A percentile compares a stretch with the other conserved stretches of the same genome.
phyloP scores from a whole-genome alignment of 2,329 filamentous ascomycete species.

The Penicillium sp. region DNA sequence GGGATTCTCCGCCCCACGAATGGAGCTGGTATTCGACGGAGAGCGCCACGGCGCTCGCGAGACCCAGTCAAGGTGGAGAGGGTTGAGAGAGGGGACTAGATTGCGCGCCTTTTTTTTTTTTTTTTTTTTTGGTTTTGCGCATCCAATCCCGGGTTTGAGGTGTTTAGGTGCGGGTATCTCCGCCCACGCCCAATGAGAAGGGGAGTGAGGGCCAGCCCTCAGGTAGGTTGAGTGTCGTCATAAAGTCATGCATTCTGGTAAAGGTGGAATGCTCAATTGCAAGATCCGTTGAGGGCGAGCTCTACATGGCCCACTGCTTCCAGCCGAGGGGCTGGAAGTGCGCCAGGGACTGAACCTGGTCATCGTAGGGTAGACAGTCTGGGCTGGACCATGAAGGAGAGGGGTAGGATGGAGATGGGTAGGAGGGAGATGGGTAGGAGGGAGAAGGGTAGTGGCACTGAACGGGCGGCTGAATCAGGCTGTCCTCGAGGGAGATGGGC shows the following conservation, averaged over 20 bases:
- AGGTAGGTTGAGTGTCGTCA: slow-evolving; percentile 5
- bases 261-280: not conserved
- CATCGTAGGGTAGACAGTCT: slow-evolving; percentile 26
- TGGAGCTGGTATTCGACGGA: not conserved
- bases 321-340: slow-evolving; percentile 22
- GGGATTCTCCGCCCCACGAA: slow-evolving; percentile 13
- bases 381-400: slow-evolving; percentile 25
- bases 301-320: slow-evolving; percentile 23
- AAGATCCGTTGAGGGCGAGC: not conserved
- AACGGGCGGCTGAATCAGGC: slow-evolving; percentile 35
- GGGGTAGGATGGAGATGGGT: slow-evolving; percentile 23
- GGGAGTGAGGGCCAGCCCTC: slow-evolving; percentile 4
- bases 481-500: slow-evolving; percentile 35
- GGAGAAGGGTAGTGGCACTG: slow-evolving; percentile 28
- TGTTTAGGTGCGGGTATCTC: not conserved
- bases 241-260: slow-evolving; percentile 5
- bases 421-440: not conserved
- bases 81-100: not conserved
- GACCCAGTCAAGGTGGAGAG: not conserved
- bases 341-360: slow-evolving; percentile 22
- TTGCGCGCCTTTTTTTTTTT: not conserved
- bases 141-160: not conserved
- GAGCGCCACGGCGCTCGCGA: not conserved
- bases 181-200: not conserved
- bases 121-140: not conserved